These are phyloP conservation scores for Ascochyta rabiei DNA, from an alignment of 2,329 filamentous ascomycete species.

Conservation along the genomic window DNA sequence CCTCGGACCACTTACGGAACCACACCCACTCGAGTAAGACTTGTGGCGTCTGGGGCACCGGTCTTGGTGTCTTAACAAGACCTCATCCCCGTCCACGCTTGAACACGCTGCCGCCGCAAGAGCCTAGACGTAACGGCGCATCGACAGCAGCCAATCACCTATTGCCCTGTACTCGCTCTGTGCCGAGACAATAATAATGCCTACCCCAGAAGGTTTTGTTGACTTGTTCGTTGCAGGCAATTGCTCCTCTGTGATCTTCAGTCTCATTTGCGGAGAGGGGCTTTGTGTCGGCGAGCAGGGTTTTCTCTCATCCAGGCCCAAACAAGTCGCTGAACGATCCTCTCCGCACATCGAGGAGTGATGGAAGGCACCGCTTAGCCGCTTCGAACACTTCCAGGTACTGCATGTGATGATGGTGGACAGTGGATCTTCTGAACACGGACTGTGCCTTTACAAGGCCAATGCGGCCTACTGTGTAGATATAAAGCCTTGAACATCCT, in stretches of 20 bases:
- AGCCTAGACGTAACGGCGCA: constrained; percentile 24
- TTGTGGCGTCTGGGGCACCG: constrained; percentile 27
- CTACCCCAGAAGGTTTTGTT: constrained; percentile 2
- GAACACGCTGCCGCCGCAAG: constrained; percentile 17
- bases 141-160: constrained; percentile 25
- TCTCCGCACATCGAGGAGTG: constrained; percentile 14
- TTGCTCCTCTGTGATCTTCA: constrained; percentile 18
- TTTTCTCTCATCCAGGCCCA: constrained; percentile 17
- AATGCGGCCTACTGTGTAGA: constrained; percentile 9
- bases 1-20: constrained; percentile 16
- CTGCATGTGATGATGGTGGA: constrained; percentile 33
- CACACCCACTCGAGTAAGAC: constrained; percentile 24
- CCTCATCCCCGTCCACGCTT: constrained; percentile 20
- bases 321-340: constrained; percentile 1
- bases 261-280: constrained; percentile 26
- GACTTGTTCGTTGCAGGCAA: constrained; percentile 25
- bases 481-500: constrained; percentile 29
- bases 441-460: constrained; percentile 19
- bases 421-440: constrained; percentile 20
- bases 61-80: constrained; percentile 31
- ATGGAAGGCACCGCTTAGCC: constrained; percentile 20
- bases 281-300: constrained; percentile 13
- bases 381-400: constrained; percentile 18
- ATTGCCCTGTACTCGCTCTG: constrained; percentile 10
- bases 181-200: constrained; percentile 28